Base-by-base conservation (phyloP, 306 rosid species). In the Crataegus laevigata region DNA sequence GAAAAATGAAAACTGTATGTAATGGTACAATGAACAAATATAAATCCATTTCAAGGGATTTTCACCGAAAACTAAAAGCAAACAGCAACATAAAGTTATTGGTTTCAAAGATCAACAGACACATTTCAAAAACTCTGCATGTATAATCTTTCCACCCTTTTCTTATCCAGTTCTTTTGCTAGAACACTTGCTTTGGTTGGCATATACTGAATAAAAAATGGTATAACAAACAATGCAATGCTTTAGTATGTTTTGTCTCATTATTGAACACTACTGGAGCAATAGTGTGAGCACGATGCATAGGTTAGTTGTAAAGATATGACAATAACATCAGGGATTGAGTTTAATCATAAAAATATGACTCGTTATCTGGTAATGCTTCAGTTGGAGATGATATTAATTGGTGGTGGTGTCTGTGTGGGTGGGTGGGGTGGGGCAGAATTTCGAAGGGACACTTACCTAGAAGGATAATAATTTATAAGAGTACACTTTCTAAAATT, bases 131-230 rank as follows among this genome's bases (percentile, higher is more conserved):
- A 40, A 40, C 12, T 40, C 3, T 40, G 12, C 43, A 40, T 9
- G 43, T 40, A 40, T 40, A 40, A 43, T 43, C 6, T 30, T 30
- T 26, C 28, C 28, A 26, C 84, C 97, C 98, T 78, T 97, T 94
- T 71, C 77, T 94, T 65, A 72, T 94, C 77, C 98, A 91, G 97
- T 57, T 75, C 51, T 63, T 72, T 66, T 60, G 19, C 26, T n/a
- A 26, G 32, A 11, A 62, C 36, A 26, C 34, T 22, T 68, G 32
- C 28, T 34, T 68, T 75, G 28, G 73, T 18, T 77, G 54, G 5
- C 69, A 65, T 52, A 34, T 69, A 28, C 74, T 28, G 15, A 69
- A 57, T 57, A 69, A 21, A 30, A 11, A 29, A 70, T 70, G 43
- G 3, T 69, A 10, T 43, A 43, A 52, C 62, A 57, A 22, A 57